Conservation (phyloP, 2,329 filamentous ascomycete species). For the Pseudocercospora eumusae region DNA sequence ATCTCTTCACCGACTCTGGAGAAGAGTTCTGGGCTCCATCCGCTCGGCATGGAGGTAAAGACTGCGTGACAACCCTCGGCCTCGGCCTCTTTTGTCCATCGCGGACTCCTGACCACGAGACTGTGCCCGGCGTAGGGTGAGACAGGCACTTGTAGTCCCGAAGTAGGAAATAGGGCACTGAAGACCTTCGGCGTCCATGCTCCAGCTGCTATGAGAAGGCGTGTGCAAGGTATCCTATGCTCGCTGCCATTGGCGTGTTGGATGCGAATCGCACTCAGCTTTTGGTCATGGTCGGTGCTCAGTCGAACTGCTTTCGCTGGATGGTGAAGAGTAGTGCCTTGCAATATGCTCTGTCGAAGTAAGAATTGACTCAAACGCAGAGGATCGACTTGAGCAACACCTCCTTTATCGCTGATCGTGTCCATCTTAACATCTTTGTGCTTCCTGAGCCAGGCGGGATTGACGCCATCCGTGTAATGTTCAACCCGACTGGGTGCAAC, state of each 20-base stretch:
- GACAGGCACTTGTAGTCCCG: slow-evolving; percentile 58
- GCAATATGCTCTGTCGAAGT: slow-evolving; percentile 56
- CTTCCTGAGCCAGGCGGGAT: slow-evolving; percentile 62
- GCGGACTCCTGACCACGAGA: slow-evolving; percentile 64
- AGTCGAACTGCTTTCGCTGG: slow-evolving; percentile 61
- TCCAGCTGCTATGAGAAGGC: slow-evolving; percentile 67
- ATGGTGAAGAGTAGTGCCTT: slow-evolving; percentile 67
- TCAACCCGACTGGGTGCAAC: slow-evolving; percentile 45
- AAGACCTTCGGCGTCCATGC: slow-evolving; percentile 72
- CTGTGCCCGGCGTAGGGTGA: slow-evolving; percentile 70
- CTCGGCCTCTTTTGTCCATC: slow-evolving; percentile 52
- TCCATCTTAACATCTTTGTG: slow-evolving; percentile 59
- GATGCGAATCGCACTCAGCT: slow-evolving; percentile 57
- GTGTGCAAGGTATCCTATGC: slow-evolving; percentile 59
- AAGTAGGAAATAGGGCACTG: slow-evolving; percentile 61
- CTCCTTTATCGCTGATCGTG: slow-evolving; percentile 61
- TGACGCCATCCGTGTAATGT: slow-evolving; percentile 37
- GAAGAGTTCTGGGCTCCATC: slow-evolving; percentile 72
- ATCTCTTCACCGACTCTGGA: slow-evolving; percentile 66
- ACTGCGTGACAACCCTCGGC: slow-evolving; percentile 63
- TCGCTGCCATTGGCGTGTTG: slow-evolving; percentile 49
- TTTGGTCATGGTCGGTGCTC: slow-evolving; percentile 52
- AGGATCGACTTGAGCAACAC: slow-evolving; percentile 69
- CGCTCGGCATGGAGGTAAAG: slow-evolving; percentile 61
- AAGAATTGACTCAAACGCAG: slow-evolving; percentile 66